Evolutionary conservation across 805 yeast species (phyloP).

Genomic region (Saturnispora mendoncae): DNA sequence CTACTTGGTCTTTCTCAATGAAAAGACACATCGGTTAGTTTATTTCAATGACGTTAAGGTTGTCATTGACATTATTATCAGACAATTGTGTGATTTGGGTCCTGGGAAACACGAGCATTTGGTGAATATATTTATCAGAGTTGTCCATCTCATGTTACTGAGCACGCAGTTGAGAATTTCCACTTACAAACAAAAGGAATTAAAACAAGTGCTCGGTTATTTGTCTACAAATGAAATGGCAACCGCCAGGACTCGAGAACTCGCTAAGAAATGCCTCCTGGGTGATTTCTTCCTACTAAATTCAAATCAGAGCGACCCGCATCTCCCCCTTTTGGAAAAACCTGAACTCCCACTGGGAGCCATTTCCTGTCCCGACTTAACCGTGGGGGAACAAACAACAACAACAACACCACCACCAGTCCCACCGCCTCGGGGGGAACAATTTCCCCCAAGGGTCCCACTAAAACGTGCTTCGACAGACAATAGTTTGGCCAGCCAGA

Average conservation of each 20-base stretch:
- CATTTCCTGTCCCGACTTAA: not conserved
- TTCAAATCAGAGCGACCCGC: not conserved
- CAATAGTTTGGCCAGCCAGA: not conserved
- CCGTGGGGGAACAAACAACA: not conserved
- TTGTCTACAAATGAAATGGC: conserved; percentile 33
- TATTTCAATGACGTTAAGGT: conserved; percentile 82
- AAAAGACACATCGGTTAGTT: conserved; percentile 54
- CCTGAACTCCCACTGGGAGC: not conserved
- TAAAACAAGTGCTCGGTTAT: conserved; percentile 42
- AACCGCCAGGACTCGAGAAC: conserved; percentile 32
- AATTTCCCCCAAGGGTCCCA: too few relatives aligned
- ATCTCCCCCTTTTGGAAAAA: not conserved
- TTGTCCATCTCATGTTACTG: conserved; percentile 59
- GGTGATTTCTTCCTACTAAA: conserved; percentile 3
- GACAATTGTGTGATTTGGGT: conserved; percentile 70
- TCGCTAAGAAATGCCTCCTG: conserved; percentile 33
- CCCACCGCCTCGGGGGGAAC: too few relatives aligned
- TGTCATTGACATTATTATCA: conserved; percentile 67
- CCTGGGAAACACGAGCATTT: conserved; percentile 43
- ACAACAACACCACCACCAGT: not conserved
- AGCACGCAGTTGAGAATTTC: conserved; percentile 52
- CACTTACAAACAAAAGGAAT: conserved; percentile 48
- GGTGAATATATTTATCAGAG: conserved; percentile 65
- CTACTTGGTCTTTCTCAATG: conserved; percentile 62
- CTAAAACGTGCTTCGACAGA: too few relatives aligned